phyloP scores from a whole-genome alignment of 768 basidiomycete species.

The Antrodiella citrinella region DNA sequence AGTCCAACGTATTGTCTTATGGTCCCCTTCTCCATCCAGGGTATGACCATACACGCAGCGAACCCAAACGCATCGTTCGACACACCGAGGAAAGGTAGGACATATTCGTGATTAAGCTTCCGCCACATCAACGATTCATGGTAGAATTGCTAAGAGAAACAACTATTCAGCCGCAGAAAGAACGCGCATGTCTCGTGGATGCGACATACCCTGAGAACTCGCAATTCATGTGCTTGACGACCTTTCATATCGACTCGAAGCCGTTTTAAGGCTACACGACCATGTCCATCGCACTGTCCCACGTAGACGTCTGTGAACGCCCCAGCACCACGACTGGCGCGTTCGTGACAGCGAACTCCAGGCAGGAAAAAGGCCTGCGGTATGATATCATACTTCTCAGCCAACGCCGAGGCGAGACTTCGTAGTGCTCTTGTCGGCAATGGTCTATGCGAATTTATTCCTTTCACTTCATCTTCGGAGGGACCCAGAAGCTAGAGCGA shows the following conservation, averaged over 20 bases:
- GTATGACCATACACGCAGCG: constrained; percentile 1
- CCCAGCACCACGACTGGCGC: background rate
- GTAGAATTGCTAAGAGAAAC: background rate
- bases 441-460: no score
- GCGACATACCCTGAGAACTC: no score
- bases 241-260: background rate
- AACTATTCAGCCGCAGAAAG: background rate
- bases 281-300: background rate
- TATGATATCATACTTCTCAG: no score
- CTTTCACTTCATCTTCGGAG: no score
- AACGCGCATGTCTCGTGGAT: background rate
- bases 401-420: no score
- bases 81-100: constrained; percentile 4
- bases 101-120: constrained; percentile 1
- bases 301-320: background rate
- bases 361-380: background rate
- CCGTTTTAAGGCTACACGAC: background rate
- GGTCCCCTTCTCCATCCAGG: constrained; percentile 2
- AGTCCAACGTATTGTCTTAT: background rate
- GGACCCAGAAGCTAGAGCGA: no score
- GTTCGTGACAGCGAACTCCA: background rate
- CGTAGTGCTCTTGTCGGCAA: no score
- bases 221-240: background rate
- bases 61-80: background rate
- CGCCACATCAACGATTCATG: constrained; percentile 1